Evolutionary conservation across 768 basidiomycete genomes (phyloP).

Genomic region (Nidula microcarpa): DNA sequence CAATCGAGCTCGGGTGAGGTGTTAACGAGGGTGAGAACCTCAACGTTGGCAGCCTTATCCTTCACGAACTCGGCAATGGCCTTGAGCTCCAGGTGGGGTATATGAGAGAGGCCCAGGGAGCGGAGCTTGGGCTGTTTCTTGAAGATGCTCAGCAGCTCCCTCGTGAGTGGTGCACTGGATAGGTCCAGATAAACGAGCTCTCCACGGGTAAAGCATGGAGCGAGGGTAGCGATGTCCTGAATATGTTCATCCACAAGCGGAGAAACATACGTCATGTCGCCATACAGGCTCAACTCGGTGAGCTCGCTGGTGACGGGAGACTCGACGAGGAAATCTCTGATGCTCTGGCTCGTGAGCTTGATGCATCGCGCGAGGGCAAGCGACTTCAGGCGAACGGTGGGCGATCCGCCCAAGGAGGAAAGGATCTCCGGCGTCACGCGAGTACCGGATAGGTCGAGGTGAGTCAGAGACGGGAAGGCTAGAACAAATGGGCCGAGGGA

Average conservation of each 20-base stretch:
- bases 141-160: slow-evolving; percentile 48
- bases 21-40: slow-evolving; percentile 78
- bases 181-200: slow-evolving; percentile 85
- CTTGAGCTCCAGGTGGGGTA: slow-evolving; percentile 64
- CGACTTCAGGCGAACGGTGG: slow-evolving; percentile 66
- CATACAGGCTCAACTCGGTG: slow-evolving; percentile 83
- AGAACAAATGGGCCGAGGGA: slow-evolving; percentile 71
- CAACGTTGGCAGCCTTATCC: slow-evolving; percentile 69
- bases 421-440: slow-evolving; percentile 77
- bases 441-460: slow-evolving; percentile 91
- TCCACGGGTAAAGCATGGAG: slow-evolving; percentile 78
- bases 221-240: slow-evolving; percentile 57
- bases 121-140: slow-evolving; percentile 71
- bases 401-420: slow-evolving; percentile 54
- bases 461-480: slow-evolving; percentile 82
- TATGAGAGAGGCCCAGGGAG: slow-evolving; percentile 87
- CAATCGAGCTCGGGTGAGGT: slow-evolving; percentile 76
- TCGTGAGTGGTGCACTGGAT: slow-evolving; percentile 75
- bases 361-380: slow-evolving; percentile 86
- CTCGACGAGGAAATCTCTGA: slow-evolving; percentile 68
- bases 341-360: slow-evolving; percentile 74
- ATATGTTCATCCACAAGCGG: slow-evolving; percentile 70
- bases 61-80: slow-evolving; percentile 67
- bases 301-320: slow-evolving; percentile 62
- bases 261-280: slow-evolving; percentile 79